Evolutionary conservation across 169 alveolate species (phyloP).

Genomic region (Plasmodium inui): DNA sequence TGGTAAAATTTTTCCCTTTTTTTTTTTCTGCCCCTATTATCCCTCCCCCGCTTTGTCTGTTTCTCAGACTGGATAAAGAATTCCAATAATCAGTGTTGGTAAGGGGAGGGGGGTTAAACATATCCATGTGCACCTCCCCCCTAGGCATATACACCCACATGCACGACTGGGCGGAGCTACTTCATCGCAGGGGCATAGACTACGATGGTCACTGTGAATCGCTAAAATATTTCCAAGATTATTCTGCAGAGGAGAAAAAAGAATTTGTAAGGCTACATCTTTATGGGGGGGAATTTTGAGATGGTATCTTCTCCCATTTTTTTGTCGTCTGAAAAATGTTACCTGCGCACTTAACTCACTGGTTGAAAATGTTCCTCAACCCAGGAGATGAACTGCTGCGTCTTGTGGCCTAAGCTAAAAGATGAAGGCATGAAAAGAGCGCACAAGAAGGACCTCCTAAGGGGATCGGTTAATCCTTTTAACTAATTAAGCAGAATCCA

Average conservation of each 20-base stretch:
- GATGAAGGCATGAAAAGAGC: not conserved
- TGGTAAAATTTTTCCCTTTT: not conserved
- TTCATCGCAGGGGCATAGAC: conserved; percentile 32
- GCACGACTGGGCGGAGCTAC: not conserved
- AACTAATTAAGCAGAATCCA: not conserved
- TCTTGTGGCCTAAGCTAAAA: conserved; percentile 51
- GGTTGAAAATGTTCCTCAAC: not conserved
- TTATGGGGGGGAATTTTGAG: not conserved
- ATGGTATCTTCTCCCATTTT: not conserved
- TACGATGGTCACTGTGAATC: conserved; percentile 69
- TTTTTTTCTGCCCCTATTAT: not conserved
- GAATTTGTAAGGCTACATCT: conserved; percentile 40
- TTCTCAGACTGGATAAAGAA: conserved; percentile 40
- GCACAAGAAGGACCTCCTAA: conserved; percentile 12
- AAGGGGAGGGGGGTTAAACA: not conserved
- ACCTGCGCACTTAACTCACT: not conserved
- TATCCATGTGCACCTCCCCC: not conserved
- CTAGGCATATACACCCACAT: not conserved
- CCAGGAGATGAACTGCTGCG: conserved; percentile 57
- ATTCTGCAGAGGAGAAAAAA: conserved; percentile 36
- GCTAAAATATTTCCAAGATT: conserved; percentile 46
- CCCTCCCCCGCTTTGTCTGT: not conserved
- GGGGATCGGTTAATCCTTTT: conserved; percentile 42
- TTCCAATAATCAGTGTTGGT: conserved; percentile 43
- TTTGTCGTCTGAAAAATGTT: not conserved